Conservation (phyloP, 768 basidiomycete genomes). For the Serpula lacrymans region DNA sequence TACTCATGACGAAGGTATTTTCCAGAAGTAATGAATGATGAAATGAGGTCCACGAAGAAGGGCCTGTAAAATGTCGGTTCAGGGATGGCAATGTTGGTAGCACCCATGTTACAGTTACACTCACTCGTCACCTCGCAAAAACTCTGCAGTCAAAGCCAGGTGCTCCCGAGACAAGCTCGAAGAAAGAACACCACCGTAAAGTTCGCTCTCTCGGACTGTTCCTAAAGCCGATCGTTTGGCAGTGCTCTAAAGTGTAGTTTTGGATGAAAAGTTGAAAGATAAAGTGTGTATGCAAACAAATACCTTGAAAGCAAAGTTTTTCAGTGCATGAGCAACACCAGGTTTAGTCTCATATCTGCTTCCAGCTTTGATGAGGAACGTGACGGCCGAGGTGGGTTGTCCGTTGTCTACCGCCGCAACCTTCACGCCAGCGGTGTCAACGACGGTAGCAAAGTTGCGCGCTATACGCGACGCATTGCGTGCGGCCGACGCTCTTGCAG, state of each 20-base stretch:
- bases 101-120: too few relatives aligned
- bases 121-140: constrained; percentile 93
- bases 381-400: constrained; percentile 82
- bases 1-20: constrained; percentile 80
- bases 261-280: not conserved
- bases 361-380: constrained; percentile 90
- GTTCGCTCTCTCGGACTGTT: constrained; percentile 87
- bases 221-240: constrained; percentile 82
- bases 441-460: constrained; percentile 80
- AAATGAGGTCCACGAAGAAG: constrained; percentile 88
- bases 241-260: constrained; percentile 82
- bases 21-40: constrained; percentile 78
- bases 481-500: constrained; percentile 55
- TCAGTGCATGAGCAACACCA: constrained; percentile 90
- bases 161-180: constrained; percentile 84
- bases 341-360: constrained; percentile 84
- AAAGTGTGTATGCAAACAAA: not conserved
- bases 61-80: constrained; percentile 40
- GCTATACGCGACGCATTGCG: constrained; percentile 55
- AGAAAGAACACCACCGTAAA: constrained; percentile 90
- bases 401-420: constrained; percentile 82
- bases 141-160: constrained; percentile 91
- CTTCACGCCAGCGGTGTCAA: constrained; percentile 78
- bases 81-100: not conserved
- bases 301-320: constrained; percentile 99